These are phyloP conservation scores for Talaromyces trachyspermus DNA, from an alignment of 495 filamentous ascomycete species.

Conservation along the genomic window DNA sequence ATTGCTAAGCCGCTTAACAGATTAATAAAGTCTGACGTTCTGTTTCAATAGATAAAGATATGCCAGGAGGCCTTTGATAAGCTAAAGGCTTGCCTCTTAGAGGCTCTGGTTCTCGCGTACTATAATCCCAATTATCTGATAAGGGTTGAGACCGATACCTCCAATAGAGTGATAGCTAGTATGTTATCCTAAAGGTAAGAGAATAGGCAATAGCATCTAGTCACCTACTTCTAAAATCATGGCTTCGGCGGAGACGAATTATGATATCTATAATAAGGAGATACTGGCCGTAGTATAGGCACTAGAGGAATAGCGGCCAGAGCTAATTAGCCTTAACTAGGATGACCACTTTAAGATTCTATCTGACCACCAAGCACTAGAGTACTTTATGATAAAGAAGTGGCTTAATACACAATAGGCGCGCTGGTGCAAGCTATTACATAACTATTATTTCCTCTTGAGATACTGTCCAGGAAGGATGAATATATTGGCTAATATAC, in stretches of 20 bases:
- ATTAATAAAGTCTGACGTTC: slow-evolving; percentile 11
- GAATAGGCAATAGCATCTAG: slow-evolving; percentile 7
- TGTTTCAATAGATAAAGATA: slow-evolving; percentile 39
- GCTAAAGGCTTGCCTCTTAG: too few species aligned
- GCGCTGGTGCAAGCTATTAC: slow-evolving; percentile 17
- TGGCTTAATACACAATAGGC: slow-evolving; percentile 11
- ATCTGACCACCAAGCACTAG: slow-evolving; percentile 17
- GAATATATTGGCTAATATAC: slow-evolving; percentile 12
- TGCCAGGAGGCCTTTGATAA: slow-evolving; percentile 54
- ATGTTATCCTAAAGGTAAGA: slow-evolving; percentile 10
- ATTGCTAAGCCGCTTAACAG: slow-evolving; percentile 10
- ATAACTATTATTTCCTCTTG: slow-evolving; percentile 10
- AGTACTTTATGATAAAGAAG: slow-evolving; percentile 21
- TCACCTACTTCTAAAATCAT: slow-evolving; percentile 23
- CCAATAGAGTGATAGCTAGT: slow-evolving; percentile 5
- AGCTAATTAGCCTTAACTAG: slow-evolving; percentile 12
- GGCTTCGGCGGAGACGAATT: slow-evolving; percentile 14
- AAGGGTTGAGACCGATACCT: slow-evolving; percentile 14
- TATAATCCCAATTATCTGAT: slow-evolving; percentile 9
- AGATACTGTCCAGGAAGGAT: slow-evolving; percentile 7
- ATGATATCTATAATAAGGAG: slow-evolving; percentile 24
- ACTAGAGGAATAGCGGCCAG: slow-evolving; percentile 20
- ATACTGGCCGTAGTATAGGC: slow-evolving; percentile 15
- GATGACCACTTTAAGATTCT: slow-evolving; percentile 9
- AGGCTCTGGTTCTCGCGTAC: slow-evolving; percentile 3